phyloP scores from a whole-genome alignment of 768 basidiomycete species.

The Rhodotorula kratochvilovae region DNA sequence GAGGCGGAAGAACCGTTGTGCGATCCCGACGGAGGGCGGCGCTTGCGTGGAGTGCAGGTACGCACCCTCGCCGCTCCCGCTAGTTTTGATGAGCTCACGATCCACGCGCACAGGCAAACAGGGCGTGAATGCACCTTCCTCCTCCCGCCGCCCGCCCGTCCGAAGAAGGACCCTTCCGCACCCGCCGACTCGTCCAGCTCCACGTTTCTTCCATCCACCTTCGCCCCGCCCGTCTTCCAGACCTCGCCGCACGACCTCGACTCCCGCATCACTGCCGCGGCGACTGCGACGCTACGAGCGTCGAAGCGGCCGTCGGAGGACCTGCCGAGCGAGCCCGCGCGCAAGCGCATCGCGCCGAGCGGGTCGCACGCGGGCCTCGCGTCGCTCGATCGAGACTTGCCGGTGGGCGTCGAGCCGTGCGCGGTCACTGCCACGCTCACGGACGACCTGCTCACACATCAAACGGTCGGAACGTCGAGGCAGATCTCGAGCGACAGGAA shows the following conservation, averaged over 20 bases:
- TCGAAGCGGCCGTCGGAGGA: background rate
- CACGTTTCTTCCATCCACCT: background rate
- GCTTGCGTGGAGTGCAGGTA: slow-evolving; percentile 27
- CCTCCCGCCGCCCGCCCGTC: slow-evolving; percentile 4
- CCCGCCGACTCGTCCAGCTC: background rate
- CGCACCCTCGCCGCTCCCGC: too few species aligned
- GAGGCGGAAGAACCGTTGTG: slow-evolving; percentile 28
- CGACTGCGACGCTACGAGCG: background rate
- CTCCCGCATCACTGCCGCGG: background rate
- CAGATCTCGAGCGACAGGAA: slow-evolving; percentile 16
- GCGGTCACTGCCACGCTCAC: slow-evolving; percentile 24
- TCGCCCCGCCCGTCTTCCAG: background rate
- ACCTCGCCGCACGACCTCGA: background rate
- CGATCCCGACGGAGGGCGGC: slow-evolving; percentile 3
- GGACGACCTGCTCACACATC: slow-evolving; percentile 30
- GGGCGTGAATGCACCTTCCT: slow-evolving; percentile 28
- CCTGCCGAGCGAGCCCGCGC: background rate
- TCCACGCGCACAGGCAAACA: slow-evolving; percentile 10
- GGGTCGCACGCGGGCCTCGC: background rate
- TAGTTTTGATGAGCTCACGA: background rate
- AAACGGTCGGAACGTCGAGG: background rate
- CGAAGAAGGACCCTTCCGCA: background rate
- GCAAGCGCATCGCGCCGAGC: background rate
- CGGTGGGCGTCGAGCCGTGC: slow-evolving; percentile 3
- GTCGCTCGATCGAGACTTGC: slow-evolving; percentile 16